Evolutionary conservation across 768 basidiomycete species (phyloP).

Genomic region (Boletus speciosus): DNA sequence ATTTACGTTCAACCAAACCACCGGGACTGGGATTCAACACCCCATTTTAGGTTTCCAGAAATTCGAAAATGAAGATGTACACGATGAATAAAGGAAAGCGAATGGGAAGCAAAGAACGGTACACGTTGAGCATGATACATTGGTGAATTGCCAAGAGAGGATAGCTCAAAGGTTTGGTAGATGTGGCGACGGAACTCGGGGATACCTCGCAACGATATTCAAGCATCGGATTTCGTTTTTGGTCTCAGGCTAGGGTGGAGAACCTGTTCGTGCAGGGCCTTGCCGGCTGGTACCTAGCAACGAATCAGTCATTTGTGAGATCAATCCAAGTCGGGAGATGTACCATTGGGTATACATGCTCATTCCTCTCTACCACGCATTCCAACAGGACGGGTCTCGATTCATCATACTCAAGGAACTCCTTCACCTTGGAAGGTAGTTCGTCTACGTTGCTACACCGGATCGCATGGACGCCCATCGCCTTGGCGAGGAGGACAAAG

Average conservation of each 20-base stretch:
- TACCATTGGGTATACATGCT: constrained; percentile 93
- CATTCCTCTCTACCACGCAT: constrained; percentile 77
- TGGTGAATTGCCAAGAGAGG: constrained; percentile 2
- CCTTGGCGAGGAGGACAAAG: constrained; percentile 82
- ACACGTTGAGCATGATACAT: constrained; percentile 27
- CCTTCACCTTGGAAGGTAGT: constrained; percentile 94
- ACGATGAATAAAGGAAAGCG: background rate
- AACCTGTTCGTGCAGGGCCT: constrained; percentile 89
- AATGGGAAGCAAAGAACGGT: constrained; percentile 7
- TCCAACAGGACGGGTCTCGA: constrained; percentile 88
- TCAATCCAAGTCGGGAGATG: constrained; percentile 12
- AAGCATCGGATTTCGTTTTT: constrained; percentile 26
- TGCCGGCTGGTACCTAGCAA: constrained; percentile 80
- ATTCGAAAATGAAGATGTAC: constrained; percentile 1
- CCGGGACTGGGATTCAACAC: constrained; percentile 14
- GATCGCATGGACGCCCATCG: constrained; percentile 93
- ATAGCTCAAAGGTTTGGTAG: background rate
- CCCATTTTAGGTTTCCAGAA: constrained; percentile 22
- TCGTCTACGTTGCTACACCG: constrained; percentile 68
- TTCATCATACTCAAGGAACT: constrained; percentile 93
- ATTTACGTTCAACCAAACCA: constrained; percentile 6
- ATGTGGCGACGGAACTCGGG: background rate
- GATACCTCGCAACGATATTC: background rate
- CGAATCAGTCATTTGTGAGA: background rate
- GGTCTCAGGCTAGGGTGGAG: constrained; percentile 57